These are phyloP conservation scores for Poa pratensis DNA, from an alignment of 176 grass and related monocot species.

Conservation along the genomic window DNA sequence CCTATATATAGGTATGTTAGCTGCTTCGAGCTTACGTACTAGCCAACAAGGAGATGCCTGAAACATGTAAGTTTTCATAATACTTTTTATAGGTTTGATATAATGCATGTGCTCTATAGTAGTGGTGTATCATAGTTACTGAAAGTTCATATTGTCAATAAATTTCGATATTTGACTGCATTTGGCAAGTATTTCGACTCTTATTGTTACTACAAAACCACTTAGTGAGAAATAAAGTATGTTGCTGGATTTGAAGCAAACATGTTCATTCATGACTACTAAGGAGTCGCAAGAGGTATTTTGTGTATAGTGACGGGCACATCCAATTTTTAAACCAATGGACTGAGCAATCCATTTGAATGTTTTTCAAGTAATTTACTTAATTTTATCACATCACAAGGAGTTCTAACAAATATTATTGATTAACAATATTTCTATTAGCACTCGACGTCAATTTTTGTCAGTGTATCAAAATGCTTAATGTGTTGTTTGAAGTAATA, in stretches of 20 bases:
- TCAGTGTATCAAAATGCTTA: not conserved
- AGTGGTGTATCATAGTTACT: not conserved
- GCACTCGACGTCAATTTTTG: not conserved
- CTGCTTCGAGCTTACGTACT: not conserved
- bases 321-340: not conserved
- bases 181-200: not conserved
- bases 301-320: not conserved
- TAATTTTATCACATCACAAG: not conserved
- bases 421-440: not conserved
- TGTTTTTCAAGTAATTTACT: not conserved
- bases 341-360: not conserved
- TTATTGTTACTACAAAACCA: not conserved
- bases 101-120: not conserved
- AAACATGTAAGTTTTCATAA: not conserved
- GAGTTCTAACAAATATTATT: not conserved
- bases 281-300: not conserved
- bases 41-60: not conserved
- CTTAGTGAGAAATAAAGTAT: too few species aligned
- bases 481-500: not conserved
- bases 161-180: not conserved
- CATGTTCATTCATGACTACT: not conserved
- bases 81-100: not conserved
- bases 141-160: not conserved
- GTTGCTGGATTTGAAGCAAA: not conserved
- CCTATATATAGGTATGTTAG: constrained; percentile 34